phyloP scores from a whole-genome alignment of 2,329 filamentous ascomycete genomes.

The Xylariales sp. region DNA sequence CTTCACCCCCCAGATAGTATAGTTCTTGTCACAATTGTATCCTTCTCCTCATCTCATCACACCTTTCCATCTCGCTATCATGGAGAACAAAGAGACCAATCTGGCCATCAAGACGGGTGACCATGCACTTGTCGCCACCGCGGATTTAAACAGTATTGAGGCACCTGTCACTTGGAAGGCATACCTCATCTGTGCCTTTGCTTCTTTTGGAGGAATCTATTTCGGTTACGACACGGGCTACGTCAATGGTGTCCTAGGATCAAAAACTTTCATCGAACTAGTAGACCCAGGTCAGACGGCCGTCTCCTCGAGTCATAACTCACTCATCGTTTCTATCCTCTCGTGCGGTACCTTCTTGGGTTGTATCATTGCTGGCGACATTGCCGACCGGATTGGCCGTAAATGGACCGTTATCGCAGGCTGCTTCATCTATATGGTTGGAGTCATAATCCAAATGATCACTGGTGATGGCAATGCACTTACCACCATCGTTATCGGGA shows the following conservation, averaged over 20 bases:
- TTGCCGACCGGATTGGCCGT: constrained; percentile 71
- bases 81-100: too few species aligned
- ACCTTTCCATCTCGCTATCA: too few species aligned
- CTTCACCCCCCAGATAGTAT: too few species aligned
- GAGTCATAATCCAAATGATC: constrained; percentile 63
- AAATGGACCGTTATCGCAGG: constrained; percentile 68
- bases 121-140: too few species aligned
- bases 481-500: constrained; percentile 64
- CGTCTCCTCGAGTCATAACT: constrained; percentile 39
- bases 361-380: constrained; percentile 70
- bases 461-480: constrained; percentile 50
- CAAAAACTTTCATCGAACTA: constrained; percentile 27
- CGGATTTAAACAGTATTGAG: constrained; percentile 58
- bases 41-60: too few species aligned
- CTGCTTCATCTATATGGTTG: constrained; percentile 66
- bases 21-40: too few species aligned
- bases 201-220: constrained; percentile 69
- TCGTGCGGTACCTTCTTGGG: constrained; percentile 77
- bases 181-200: constrained; percentile 66
- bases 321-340: constrained; percentile 69
- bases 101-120: too few species aligned
- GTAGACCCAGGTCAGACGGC: constrained; percentile 22
- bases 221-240: constrained; percentile 73
- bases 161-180: constrained; percentile 66
- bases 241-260: constrained; percentile 32